These are phyloP conservation scores for Fraxinus paxiana DNA, from an alignment of 305 asterid genomes.

Conservation along the genomic window DNA sequence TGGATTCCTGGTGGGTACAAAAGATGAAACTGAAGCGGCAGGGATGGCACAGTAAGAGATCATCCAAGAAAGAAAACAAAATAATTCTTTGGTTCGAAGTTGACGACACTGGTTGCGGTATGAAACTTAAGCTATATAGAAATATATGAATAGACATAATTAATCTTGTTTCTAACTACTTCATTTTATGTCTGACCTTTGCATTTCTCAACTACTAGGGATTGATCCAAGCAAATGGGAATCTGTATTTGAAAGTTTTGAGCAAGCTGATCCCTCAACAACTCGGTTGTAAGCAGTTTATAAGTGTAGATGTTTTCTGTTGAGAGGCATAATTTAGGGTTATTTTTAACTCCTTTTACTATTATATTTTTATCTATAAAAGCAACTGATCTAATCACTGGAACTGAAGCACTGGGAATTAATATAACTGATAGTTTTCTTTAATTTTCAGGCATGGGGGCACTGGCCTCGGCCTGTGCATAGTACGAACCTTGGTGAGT, in stretches of 20 bases:
- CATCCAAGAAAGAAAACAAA: conserved; percentile 57
- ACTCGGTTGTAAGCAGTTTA: conserved; percentile 71
- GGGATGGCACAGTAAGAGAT: conserved; percentile 35
- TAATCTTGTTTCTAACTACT: neutral
- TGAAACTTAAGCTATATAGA: conserved; percentile 21
- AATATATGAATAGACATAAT: conserved; percentile 1
- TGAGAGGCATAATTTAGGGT: neutral
- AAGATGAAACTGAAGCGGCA: conserved; percentile 46
- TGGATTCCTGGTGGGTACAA: conserved; percentile 47
- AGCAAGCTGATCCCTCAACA: conserved; percentile 95
- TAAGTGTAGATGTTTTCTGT: neutral
- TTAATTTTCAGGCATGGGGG: conserved; percentile 77
- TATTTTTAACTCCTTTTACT: neutral
- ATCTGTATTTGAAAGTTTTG: conserved; percentile 90
- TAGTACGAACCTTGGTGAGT: conserved; percentile 89
- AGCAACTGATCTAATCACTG: neutral
- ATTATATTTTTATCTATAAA: neutral
- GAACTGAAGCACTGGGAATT: neutral
- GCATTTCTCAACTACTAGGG: conserved; percentile 37
- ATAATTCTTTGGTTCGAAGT: conserved; percentile 78
- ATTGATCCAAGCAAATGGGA: conserved; percentile 91
- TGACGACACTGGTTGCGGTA: conserved; percentile 92
- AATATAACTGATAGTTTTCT: conserved; percentile 6
- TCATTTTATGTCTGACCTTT: neutral
- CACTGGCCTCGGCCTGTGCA: conserved; percentile 94